phyloP scores from a whole-genome alignment of 768 basidiomycete genomes.

The Trametes maxima region DNA sequence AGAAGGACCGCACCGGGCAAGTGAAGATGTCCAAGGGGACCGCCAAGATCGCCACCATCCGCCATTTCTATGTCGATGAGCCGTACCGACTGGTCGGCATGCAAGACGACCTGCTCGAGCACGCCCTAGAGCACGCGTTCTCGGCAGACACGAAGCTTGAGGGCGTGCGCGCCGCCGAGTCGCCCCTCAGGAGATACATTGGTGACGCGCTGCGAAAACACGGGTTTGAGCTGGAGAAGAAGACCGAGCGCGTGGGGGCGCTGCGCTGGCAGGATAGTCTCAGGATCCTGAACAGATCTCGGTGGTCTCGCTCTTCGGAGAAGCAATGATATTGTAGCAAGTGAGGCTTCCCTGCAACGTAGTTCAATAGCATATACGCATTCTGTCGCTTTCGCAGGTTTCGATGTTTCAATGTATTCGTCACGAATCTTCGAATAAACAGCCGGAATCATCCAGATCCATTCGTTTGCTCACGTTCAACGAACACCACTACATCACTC shows the following conservation, averaged over 20 bases:
- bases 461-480: no score
- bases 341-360: not conserved
- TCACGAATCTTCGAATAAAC: no score
- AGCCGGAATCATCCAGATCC: no score
- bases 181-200: conserved; percentile 55
- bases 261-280: conserved; percentile 56
- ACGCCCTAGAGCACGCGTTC: conserved; percentile 64
- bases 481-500: no score
- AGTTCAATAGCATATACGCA: not conserved
- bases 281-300: conserved; percentile 45
- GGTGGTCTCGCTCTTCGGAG: conserved; percentile 41
- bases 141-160: conserved; percentile 43
- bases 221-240: conserved; percentile 52
- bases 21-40: conserved; percentile 36
- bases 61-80: conserved; percentile 76
- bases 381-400: no score
- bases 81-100: conserved; percentile 56
- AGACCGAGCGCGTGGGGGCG: conserved; percentile 52
- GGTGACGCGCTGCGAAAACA: conserved; percentile 45
- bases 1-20: conserved; percentile 17
- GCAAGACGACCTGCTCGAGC: conserved; percentile 66
- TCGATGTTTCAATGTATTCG: no score
- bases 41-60: conserved; percentile 61
- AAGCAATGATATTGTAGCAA: not conserved
- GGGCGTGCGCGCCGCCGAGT: conserved; percentile 48